phyloP scores from a whole-genome alignment of 805 yeast genomes.

The Candida pseudofarinosa region DNA sequence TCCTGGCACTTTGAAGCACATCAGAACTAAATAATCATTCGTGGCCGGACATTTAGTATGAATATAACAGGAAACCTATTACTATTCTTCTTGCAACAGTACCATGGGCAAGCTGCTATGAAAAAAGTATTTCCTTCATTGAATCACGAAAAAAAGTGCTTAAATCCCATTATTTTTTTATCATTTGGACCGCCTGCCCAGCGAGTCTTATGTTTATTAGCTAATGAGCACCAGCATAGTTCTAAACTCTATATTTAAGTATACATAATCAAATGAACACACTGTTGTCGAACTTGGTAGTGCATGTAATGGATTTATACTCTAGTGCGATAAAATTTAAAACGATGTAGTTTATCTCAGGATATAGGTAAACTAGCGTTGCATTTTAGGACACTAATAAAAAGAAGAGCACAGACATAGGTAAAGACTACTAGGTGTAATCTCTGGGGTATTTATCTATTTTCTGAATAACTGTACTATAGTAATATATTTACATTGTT shows the following conservation, averaged over 20 bases:
- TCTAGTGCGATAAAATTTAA: neutral
- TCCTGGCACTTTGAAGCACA: conserved; percentile 68
- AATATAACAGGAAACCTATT: too few species aligned
- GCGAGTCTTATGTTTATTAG: neutral
- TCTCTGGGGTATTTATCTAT: too few species aligned
- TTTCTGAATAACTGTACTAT: neutral
- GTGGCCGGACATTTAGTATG: too few species aligned
- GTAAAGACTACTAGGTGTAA: too few species aligned
- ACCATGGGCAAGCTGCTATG: too few species aligned
- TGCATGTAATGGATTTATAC: neutral
- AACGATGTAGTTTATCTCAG: neutral
- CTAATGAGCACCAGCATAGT: neutral
- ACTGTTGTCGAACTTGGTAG: neutral
- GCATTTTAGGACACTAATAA: too few species aligned
- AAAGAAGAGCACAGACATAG: too few species aligned
- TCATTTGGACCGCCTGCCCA: neutral
- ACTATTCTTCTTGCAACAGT: too few species aligned
- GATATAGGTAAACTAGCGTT: neutral
- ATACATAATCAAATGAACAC: neutral
- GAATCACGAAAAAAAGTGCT: neutral
- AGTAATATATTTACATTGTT: neutral
- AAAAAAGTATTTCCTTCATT: too few species aligned
- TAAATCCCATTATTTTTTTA: neutral
- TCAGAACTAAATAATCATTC: conserved; percentile 62
- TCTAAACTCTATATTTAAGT: neutral